Conservation (phyloP, 2,329 filamentous ascomycete genomes). For the Ampelomyces quisqualis region DNA sequence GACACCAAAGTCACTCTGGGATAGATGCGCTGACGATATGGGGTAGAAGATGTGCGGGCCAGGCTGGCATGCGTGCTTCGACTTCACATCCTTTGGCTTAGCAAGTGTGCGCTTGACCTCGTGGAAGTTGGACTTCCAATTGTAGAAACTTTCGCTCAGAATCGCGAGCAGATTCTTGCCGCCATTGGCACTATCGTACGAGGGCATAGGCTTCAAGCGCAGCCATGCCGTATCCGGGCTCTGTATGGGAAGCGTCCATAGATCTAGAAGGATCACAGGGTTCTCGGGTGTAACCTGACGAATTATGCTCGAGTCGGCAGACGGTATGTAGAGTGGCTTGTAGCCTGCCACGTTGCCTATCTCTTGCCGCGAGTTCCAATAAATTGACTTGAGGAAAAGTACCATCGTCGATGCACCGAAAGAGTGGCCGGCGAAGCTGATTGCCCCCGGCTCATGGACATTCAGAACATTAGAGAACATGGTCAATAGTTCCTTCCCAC, state of each 20-base stretch:
- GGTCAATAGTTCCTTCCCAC: slow-evolving; percentile 51
- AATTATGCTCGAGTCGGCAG: slow-evolving; percentile 56
- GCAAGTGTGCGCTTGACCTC: slow-evolving; percentile 67
- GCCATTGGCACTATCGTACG: slow-evolving; percentile 56
- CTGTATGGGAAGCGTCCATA: slow-evolving; percentile 75
- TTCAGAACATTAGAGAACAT: slow-evolving; percentile 65
- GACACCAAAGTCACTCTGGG: slow-evolving; percentile 79
- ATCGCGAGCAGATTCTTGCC: slow-evolving; percentile 65
- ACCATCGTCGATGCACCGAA: slow-evolving; percentile 75
- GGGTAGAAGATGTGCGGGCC: slow-evolving; percentile 74
- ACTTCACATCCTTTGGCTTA: slow-evolving; percentile 53
- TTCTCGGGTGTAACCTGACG: slow-evolving; percentile 68
- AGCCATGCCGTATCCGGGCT: slow-evolving; percentile 64
- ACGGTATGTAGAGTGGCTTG: slow-evolving; percentile 63
- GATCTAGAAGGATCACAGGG: slow-evolving; percentile 70
- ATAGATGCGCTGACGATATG: slow-evolving; percentile 71
- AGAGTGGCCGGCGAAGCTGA: slow-evolving; percentile 77
- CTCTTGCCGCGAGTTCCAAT: slow-evolving; percentile 61
- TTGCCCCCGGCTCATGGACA: slow-evolving; percentile 68
- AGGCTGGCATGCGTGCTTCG: slow-evolving; percentile 39
- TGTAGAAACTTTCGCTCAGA: slow-evolving; percentile 74
- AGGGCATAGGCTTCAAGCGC: slow-evolving; percentile 71
- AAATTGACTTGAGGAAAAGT: slow-evolving; percentile 78
- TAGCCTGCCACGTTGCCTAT: slow-evolving; percentile 48
- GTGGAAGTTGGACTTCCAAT: slow-evolving; percentile 72